Evolutionary conservation across 2,329 filamentous ascomycete species (phyloP).

Genomic region (Xylaria polymorpha): DNA sequence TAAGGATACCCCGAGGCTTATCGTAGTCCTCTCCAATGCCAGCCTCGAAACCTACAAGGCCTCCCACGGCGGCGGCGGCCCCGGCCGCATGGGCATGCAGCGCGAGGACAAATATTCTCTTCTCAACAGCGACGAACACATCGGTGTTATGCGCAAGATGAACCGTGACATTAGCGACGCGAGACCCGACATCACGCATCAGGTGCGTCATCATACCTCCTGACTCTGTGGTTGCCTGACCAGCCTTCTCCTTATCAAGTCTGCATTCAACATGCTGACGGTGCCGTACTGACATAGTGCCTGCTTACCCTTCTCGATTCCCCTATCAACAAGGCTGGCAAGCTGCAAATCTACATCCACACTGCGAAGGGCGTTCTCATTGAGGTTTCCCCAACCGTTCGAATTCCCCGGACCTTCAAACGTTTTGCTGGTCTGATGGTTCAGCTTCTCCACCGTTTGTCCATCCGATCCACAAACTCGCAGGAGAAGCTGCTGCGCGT

Average conservation of each 20-base stretch:
- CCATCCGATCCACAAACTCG: slow-evolving; percentile 95
- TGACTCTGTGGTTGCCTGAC: slow-evolving; percentile 32
- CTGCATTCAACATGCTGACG: slow-evolving; percentile 61
- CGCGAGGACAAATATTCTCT: slow-evolving; percentile 97
- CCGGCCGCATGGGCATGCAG: slow-evolving; percentile 69
- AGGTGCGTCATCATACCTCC: slow-evolving; percentile 70
- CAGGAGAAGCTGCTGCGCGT: slow-evolving; percentile 98
- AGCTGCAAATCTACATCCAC: slow-evolving; percentile 98
- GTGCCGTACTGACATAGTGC: slow-evolving; percentile 70
- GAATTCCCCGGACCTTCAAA: slow-evolving; percentile 98
- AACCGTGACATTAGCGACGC: slow-evolving; percentile 98
- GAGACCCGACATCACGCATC: slow-evolving; percentile 96
- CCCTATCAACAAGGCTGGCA: slow-evolving; percentile 97
- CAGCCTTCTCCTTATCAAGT: slow-evolving; percentile 39
- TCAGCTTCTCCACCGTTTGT: slow-evolving; percentile 92
- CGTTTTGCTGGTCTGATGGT: slow-evolving; percentile 99
- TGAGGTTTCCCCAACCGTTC: slow-evolving; percentile 96
- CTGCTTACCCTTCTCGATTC: slow-evolving; percentile 97
- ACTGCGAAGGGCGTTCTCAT: slow-evolving; percentile 97
- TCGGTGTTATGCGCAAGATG: slow-evolving; percentile 99
- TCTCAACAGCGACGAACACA: slow-evolving; percentile 98
- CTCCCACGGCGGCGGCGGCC: slow-evolving; percentile 71
- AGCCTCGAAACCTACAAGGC: slow-evolving; percentile 98
- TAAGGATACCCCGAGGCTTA: slow-evolving; percentile 90
- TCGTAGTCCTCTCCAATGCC: slow-evolving; percentile 96